Conservation (phyloP, 2,329 filamentous ascomycete genomes). For the Pseudogymnoascus sp. region DNA sequence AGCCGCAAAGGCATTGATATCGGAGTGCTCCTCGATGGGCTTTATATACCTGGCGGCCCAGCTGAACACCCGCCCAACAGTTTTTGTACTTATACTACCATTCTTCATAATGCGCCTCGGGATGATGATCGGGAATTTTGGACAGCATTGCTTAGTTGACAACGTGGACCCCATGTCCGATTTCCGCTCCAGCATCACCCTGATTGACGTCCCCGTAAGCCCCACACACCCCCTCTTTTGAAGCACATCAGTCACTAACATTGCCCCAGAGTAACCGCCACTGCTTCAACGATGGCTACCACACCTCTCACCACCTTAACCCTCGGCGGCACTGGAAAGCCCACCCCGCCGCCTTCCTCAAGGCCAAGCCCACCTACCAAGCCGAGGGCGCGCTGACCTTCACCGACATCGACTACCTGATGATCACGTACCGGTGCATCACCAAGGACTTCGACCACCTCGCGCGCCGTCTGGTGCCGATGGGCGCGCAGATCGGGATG, state of each 20-base stretch:
- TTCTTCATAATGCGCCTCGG: constrained; percentile 58
- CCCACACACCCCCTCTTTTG: not conserved
- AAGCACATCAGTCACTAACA: constrained; percentile 14
- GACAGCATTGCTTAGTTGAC: constrained; percentile 75
- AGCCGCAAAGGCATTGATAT: constrained; percentile 49
- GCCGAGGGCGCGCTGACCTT: constrained; percentile 65
- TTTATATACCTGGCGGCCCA: constrained; percentile 47
- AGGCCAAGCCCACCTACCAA: constrained; percentile 59
- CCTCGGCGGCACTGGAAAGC: constrained; percentile 74
- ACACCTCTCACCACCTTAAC: constrained; percentile 74
- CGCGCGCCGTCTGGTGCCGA: constrained; percentile 63
- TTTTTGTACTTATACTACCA: constrained; percentile 60
- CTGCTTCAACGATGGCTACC: constrained; percentile 78
- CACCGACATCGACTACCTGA: constrained; percentile 72
- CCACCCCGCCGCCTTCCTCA: constrained; percentile 65
- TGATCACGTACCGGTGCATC: constrained; percentile 62
- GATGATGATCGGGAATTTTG: constrained; percentile 79
- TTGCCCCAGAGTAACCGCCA: constrained; percentile 61
- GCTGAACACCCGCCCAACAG: constrained; percentile 40
- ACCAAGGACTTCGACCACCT: constrained; percentile 64
- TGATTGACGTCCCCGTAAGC: constrained; percentile 69
- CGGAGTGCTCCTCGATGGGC: constrained; percentile 52
- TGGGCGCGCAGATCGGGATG: constrained; percentile 63
- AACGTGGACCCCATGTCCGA: constrained; percentile 67
- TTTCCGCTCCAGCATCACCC: constrained; percentile 68